Evolutionary conservation across 108 stramenopile species (phyloP).

Genomic region (Aurantiochytrium sp.): DNA sequence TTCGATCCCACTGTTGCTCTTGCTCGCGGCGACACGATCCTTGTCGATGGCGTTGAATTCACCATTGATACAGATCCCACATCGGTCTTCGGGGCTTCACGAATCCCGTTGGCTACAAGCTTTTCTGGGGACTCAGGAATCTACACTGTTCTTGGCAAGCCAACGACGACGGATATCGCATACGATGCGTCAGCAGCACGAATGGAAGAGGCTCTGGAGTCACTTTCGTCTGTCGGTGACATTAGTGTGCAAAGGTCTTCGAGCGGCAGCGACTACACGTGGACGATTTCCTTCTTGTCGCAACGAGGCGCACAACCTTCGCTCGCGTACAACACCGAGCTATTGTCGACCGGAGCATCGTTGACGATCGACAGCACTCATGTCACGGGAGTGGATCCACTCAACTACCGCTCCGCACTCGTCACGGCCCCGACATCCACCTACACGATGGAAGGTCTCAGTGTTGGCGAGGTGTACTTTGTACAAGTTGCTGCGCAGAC

Average conservation of each 20-base stretch:
- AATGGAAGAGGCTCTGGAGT: conserved; percentile 48
- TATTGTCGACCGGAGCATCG: neutral
- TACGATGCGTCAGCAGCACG: conserved; percentile 21
- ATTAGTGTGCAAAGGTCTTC: conserved; percentile 38
- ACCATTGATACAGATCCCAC: neutral
- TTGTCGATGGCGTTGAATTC: neutral
- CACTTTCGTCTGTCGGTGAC: conserved; percentile 44
- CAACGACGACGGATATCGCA: conserved; percentile 21
- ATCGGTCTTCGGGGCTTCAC: neutral
- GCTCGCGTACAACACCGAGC: neutral
- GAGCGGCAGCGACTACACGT: neutral
- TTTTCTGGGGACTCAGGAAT: neutral
- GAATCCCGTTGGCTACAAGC: neutral
- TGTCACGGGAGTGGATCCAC: neutral
- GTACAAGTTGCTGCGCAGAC: neutral
- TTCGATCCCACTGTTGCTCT: neutral
- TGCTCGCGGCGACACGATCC: neutral
- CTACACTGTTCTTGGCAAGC: neutral
- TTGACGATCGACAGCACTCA: neutral
- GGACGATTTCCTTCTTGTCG: neutral
- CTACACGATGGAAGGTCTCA: neutral
- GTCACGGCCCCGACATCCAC: neutral
- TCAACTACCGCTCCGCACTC: neutral
- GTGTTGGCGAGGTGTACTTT: neutral
- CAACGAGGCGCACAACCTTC: neutral